Evolutionary conservation across 1,284 basidiomycete species (phyloP).

Genomic region (Boletellus dicymbophilus): DNA sequence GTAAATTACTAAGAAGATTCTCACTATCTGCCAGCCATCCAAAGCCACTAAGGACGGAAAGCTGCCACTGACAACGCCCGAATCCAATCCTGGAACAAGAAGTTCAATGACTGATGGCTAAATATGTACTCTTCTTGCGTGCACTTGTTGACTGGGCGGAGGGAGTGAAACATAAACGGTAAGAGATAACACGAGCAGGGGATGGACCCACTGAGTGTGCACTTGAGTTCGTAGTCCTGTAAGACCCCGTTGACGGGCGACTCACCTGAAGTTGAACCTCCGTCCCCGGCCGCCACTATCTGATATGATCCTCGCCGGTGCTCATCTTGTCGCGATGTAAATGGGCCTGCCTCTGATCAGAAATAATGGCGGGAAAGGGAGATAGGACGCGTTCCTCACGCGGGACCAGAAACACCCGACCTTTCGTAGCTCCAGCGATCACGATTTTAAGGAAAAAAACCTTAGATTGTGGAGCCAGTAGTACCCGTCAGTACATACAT

Average conservation of each 20-base stretch:
- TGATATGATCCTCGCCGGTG: neutral
- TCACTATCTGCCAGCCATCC: constrained; percentile 56
- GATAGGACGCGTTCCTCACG: constrained; percentile 19
- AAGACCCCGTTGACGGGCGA: constrained; percentile 20
- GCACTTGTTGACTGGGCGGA: constrained; percentile 43
- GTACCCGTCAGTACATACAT: too few relatives aligned
- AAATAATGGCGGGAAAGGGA: neutral
- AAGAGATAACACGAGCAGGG: neutral
- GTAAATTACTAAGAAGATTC: constrained; percentile 21
- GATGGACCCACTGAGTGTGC: constrained; percentile 23
- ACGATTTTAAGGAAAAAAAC: too few relatives aligned
- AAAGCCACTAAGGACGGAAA: constrained; percentile 57
- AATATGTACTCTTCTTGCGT: constrained; percentile 45
- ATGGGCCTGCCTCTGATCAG: neutral
- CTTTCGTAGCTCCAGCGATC: constrained; percentile 20
- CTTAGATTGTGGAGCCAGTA: too few relatives aligned
- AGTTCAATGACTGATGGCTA: neutral
- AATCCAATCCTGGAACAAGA: constrained; percentile 52
- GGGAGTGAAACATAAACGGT: neutral
- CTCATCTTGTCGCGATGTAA: constrained; percentile 11
- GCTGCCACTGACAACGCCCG: constrained; percentile 60
- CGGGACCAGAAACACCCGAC: neutral
- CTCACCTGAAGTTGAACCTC: constrained; percentile 1
- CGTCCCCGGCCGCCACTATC: constrained; percentile 18
- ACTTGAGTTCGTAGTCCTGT: constrained; percentile 32